phyloP scores from a whole-genome alignment of 495 filamentous ascomycete genomes.

The Neurospora tetrasperma region DNA sequence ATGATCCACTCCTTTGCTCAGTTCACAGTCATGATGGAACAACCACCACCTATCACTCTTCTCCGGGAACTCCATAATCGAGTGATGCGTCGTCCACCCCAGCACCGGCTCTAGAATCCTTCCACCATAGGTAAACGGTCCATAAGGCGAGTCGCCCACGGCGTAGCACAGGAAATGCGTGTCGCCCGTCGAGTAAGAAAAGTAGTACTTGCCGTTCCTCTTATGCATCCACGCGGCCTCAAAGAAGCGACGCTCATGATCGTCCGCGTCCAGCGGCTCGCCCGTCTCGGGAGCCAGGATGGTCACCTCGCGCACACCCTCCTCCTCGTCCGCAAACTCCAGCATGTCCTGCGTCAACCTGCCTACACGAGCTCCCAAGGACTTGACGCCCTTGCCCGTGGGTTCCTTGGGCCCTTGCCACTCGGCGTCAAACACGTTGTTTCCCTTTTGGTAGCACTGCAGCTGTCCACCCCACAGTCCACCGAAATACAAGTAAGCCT shows the following conservation, averaged over 20 bases:
- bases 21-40: constrained; percentile 62
- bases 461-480: constrained; percentile 67
- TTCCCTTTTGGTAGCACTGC: constrained; percentile 38
- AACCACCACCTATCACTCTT: constrained; percentile 50
- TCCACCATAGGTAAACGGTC: constrained; percentile 61
- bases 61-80: constrained; percentile 55
- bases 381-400: constrained; percentile 33
- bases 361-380: constrained; percentile 52
- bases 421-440: constrained; percentile 37
- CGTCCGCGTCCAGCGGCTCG: constrained; percentile 46
- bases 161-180: constrained; percentile 63
- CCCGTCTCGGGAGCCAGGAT: constrained; percentile 51
- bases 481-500: constrained; percentile 55
- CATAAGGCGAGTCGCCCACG: constrained; percentile 46
- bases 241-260: constrained; percentile 67
- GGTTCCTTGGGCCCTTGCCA: constrained; percentile 47
- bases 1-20: constrained; percentile 53
- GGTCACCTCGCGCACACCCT: constrained; percentile 36
- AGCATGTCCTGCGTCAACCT: constrained; percentile 53
- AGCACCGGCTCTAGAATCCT: constrained; percentile 62
- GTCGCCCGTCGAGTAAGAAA: constrained; percentile 66
- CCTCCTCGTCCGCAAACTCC: constrained; percentile 29
- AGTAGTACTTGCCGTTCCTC: constrained; percentile 58
- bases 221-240: constrained; percentile 69
- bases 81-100: constrained; percentile 73